Evolutionary conservation across 1,284 basidiomycete species (phyloP).

Genomic region (Cutaneotrichosporon sp.): DNA sequence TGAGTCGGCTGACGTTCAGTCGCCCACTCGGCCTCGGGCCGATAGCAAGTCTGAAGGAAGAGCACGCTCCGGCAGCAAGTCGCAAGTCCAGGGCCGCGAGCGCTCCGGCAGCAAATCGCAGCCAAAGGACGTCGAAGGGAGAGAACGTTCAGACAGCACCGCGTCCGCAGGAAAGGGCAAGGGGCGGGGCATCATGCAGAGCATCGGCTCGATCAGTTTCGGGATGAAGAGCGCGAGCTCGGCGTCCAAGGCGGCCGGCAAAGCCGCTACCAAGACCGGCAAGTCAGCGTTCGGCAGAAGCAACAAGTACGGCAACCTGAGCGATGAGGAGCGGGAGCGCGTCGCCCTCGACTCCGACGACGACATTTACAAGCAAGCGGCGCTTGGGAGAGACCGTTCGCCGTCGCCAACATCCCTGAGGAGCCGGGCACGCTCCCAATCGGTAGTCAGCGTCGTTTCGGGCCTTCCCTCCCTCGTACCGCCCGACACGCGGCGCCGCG

Average conservation of each 20-base stretch:
- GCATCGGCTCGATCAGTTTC: conserved; percentile 41
- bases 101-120: conserved; percentile 4
- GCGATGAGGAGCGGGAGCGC: conserved; percentile 50
- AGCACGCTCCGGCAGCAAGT: neutral
- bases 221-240: conserved; percentile 36
- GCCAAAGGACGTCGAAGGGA: conserved; percentile 6
- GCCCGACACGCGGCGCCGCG: conserved; percentile 26
- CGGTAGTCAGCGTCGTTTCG: conserved; percentile 7
- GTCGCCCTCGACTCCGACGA: conserved; percentile 37
- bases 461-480: neutral
- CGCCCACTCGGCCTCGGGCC: neutral
- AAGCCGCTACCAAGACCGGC: conserved; percentile 14
- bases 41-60: neutral
- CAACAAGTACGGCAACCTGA: conserved; percentile 53
- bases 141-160: conserved; percentile 41
- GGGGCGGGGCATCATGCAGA: conserved; percentile 28
- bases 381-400: no score
- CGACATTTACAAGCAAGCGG: conserved; percentile 25
- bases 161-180: conserved; percentile 33
- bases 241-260: conserved; percentile 11
- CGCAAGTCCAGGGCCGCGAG: conserved; percentile 1
- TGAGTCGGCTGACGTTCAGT: neutral
- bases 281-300: conserved; percentile 50
- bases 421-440: conserved; percentile 12
- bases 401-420: neutral